Conservation (phyloP, 257 asterid species). For the Solanum etuberosum region DNA sequence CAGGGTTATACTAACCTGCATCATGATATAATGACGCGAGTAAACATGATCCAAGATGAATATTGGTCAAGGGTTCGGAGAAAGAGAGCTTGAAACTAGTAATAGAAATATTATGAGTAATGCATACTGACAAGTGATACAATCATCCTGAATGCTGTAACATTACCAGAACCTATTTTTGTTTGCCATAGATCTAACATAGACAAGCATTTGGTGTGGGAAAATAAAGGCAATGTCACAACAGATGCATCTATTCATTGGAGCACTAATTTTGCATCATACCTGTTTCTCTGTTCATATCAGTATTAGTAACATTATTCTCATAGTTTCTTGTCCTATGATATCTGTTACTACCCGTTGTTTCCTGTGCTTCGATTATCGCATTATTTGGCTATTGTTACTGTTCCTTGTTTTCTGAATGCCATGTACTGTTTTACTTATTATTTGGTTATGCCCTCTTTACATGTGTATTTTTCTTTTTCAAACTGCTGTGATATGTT, state of each 20-base stretch:
- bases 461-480: neutral
- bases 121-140: neutral
- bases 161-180: neutral
- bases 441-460: neutral
- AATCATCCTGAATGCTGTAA: neutral
- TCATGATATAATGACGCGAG: neutral
- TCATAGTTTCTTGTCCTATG: neutral
- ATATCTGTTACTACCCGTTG: neutral
- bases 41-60: neutral
- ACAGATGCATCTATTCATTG: neutral
- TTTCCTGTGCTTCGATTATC: neutral
- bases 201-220: neutral
- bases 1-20: constrained; percentile 80
- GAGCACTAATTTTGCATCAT: neutral
- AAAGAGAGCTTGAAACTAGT: neutral
- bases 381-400: neutral
- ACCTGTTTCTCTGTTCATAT: neutral
- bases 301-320: neutral
- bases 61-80: neutral
- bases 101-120: neutral
- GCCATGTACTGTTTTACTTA: neutral
- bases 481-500: neutral
- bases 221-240: neutral
- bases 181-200: neutral
- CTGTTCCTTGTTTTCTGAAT: neutral